Evolutionary conservation across 2,329 filamentous ascomycete species (phyloP).

Genomic region (Amauroascus verrucosus): DNA sequence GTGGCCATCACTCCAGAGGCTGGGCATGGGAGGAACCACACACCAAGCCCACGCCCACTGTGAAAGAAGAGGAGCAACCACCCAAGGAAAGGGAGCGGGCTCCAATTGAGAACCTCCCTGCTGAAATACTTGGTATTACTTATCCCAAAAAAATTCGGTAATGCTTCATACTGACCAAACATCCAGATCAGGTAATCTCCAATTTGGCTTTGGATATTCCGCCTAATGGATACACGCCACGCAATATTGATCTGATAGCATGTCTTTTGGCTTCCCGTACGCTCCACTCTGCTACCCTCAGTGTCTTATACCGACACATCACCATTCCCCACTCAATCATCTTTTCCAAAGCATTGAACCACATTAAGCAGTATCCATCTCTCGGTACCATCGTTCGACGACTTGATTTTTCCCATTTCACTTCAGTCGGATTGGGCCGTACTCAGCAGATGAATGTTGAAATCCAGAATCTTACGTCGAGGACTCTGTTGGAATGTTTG

Average conservation of each 20-base stretch:
- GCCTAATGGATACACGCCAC: constrained; percentile 62
- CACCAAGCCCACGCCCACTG: constrained; percentile 17
- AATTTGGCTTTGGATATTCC: constrained; percentile 63
- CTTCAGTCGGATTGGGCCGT: constrained; percentile 64
- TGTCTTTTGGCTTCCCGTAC: constrained; percentile 65
- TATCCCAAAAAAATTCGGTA: not conserved
- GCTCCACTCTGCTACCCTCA: constrained; percentile 61
- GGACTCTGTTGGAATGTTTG: constrained; percentile 61
- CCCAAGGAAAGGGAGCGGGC: constrained; percentile 30
- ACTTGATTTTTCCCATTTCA: constrained; percentile 78
- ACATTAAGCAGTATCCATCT: constrained; percentile 55
- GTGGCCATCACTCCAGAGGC: constrained; percentile 27
- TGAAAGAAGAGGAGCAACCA: constrained; percentile 21
- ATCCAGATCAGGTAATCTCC: constrained; percentile 60
- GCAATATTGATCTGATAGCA: constrained; percentile 68
- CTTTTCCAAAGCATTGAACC: constrained; percentile 68
- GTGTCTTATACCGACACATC: constrained; percentile 67
- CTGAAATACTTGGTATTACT: constrained; percentile 59
- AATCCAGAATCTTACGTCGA: constrained; percentile 64
- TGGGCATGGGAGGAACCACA: constrained; percentile 33
- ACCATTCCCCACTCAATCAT: constrained; percentile 74
- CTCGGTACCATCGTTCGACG: constrained; percentile 67
- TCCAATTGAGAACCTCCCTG: constrained; percentile 56
- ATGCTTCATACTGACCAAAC: constrained; percentile 10
- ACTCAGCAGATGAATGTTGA: constrained; percentile 64